These are phyloP conservation scores for Kernera saxatilis DNA, from an alignment of 345 rosid genomes.

Conservation along the genomic window DNA sequence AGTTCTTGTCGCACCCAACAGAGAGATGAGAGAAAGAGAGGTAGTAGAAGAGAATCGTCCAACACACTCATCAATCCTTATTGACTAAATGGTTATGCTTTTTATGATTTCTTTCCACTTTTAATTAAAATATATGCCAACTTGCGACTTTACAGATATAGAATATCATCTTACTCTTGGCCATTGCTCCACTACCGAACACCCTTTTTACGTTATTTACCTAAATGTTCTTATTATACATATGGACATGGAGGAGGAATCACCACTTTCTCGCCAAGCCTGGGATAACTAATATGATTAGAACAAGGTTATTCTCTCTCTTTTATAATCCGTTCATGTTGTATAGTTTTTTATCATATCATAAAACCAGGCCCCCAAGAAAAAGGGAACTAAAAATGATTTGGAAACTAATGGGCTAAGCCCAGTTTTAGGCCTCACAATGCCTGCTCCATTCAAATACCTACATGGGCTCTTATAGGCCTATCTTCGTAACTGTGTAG, in stretches of 20 bases:
- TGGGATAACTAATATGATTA: no score
- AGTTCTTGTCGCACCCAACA: no score
- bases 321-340: no score
- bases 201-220: neutral
- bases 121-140: neutral
- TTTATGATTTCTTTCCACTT: neutral
- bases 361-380: no score
- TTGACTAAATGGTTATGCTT: constrained; percentile 7
- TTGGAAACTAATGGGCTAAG: neutral
- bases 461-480: neutral
- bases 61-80: constrained; percentile 1
- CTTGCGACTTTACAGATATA: constrained; percentile 8
- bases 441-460: neutral
- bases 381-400: no score
- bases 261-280: no score
- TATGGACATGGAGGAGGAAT: no score
- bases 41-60: neutral
- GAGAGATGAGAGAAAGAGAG: neutral
- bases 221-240: neutral
- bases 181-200: constrained; percentile 15
- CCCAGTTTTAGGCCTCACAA: neutral
- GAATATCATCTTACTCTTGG: neutral
- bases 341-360: no score
- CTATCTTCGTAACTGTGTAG: neutral
- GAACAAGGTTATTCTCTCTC: no score